Evolutionary conservation across 768 basidiomycete species (phyloP), one percentile per base, ranked within the genome.

Genomic region (Mycena haematopus): DNA sequence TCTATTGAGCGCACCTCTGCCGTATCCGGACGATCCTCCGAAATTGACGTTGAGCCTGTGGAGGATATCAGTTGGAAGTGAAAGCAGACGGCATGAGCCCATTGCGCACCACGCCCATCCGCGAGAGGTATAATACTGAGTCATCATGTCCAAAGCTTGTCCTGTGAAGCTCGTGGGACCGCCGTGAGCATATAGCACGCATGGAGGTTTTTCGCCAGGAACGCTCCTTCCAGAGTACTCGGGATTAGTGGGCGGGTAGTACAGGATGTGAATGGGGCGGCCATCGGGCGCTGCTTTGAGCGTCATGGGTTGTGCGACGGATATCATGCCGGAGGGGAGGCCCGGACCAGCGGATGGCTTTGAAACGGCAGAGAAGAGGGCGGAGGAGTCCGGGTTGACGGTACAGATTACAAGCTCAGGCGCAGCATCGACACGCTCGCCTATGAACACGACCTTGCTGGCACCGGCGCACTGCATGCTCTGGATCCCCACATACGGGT

Each of bases 21-120:
- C 87, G 65, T 85, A 87, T 0, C 86, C 82, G 1, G 80, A 80
- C 1, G 84, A 85, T 0, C 87, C 88, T 3, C 86, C 79, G 49
- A 86, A 85, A 63, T 89, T 83, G 38, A 89, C 86, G 46, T 85
- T 84, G 24, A 85, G 60, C 78, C 84, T 80, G 60, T 52, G 36
- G 58, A 58, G 0, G 25, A 54, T 36, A 63, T 33, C n/a, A 53
- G 10, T 24, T 6, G 42, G 13, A 9, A 29, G 22, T 42, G 36
- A 6, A 9, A 13, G 17, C 10, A 5, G 11, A n/a, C 13, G 50
- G 21, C 19, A 46, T 33, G 1, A 22, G 27, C 10, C n/a, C 8
- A n/a, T 14, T 14, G 62, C 76, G 56, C 66, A 90, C 90, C 88
- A 91, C n/a, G 81, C 89, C 76, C 83, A 92, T 42, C 90, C 89